Base-by-base conservation (phyloP, 2,329 filamentous ascomycete species). In the Diaporthe amygdali region DNA sequence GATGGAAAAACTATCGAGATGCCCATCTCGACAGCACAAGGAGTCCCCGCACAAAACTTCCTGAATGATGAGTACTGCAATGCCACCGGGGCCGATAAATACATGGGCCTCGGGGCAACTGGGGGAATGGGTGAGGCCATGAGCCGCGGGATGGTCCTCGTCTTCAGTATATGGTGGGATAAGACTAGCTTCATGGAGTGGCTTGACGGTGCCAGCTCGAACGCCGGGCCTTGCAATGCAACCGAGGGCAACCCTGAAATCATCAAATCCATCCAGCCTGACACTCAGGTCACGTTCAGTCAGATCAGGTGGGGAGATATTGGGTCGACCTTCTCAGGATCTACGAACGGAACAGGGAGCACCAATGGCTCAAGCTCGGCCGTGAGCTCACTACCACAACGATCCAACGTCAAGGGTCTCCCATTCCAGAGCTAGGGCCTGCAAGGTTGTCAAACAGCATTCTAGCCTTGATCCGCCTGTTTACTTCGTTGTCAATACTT, bases 261-360 rank as follows among this genome's bases (percentile, higher is more conserved):
- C 32, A 84, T 91, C 68, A 80, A 84, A 72, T 46, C 77, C 25
- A 77, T 83, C 41, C 78, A 84, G 72, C 80, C 88, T 2, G 79
- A 83, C 72, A 82, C 88, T 44, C 82, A 84, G 72, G 88, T 90
- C 22, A 84, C 82, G 15, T 90, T 85, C 78, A 86, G 84, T 73
- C 89, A 89, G 80, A 84, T 90, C 77, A 87, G 85, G 79, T 85
- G 86, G 78, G 88, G 88, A 12, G 85, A 88, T 74, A 83, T 89
- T 70, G 84, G 82, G 74, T 86, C 85, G 27, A 89, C 87, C 25
- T 88, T 69, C 51, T 66, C 39, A 37, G 9, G 30, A 20, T 46
- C 56, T 25, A 8, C 27, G 1, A 59, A 73, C 39, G 37, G 54
- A 25, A 59, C 54, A 20, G 34, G 54, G 12, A 22, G 37, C 54